Conservation (phyloP, 2,329 filamentous ascomycete species). For the Periglandula ipomoeae region DNA sequence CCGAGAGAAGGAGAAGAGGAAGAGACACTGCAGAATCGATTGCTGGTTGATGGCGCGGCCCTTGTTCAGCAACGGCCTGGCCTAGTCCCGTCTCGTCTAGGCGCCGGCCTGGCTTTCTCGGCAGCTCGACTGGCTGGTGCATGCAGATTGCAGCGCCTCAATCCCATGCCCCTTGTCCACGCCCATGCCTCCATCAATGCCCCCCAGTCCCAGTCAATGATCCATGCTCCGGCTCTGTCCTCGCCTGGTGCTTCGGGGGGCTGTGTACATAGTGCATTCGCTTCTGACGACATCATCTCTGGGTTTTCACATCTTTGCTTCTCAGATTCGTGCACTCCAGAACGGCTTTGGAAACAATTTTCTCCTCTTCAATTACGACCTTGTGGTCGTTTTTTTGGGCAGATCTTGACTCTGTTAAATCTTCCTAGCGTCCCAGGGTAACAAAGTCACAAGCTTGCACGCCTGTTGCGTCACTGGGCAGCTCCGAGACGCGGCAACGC, state of each 20-base stretch:
- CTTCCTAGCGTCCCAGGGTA: too few relatives aligned
- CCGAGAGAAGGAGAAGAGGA: neutral
- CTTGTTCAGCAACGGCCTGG: neutral
- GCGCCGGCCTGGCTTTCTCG: neutral
- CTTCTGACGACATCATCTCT: neutral
- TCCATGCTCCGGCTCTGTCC: neutral
- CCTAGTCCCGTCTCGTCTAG: too few relatives aligned
- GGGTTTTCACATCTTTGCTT: neutral
- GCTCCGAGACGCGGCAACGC: neutral
- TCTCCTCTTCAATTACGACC: too few relatives aligned
- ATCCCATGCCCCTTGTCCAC: neutral
- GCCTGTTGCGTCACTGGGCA: neutral
- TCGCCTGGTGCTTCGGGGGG: too few relatives aligned
- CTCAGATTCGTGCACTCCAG: too few relatives aligned
- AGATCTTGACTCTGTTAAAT: too few relatives aligned
- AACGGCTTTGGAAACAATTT: neutral
- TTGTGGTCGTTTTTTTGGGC: too few relatives aligned
- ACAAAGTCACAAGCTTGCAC: neutral
- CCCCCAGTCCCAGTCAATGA: too few relatives aligned
- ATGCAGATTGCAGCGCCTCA: neutral
- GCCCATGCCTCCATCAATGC: too few relatives aligned
- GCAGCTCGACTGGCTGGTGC: neutral
- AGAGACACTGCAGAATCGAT: neutral
- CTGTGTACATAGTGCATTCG: too few relatives aligned
- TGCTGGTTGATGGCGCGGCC: too few relatives aligned